These are phyloP conservation scores for Phoma sp. DNA, from an alignment of 2,329 filamentous ascomycete genomes.

Conservation along the genomic window DNA sequence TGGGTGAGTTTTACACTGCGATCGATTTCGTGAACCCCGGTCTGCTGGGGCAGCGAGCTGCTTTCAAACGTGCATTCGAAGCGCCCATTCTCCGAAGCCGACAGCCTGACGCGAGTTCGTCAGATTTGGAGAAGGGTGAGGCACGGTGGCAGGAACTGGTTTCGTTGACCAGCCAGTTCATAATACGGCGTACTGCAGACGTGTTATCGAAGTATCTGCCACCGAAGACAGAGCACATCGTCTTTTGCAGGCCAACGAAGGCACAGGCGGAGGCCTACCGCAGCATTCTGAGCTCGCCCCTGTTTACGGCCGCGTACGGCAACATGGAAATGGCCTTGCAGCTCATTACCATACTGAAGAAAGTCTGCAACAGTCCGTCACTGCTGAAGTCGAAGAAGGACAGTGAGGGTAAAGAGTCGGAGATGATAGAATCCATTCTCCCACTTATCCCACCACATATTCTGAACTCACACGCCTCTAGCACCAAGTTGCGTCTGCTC, in stretches of 20 bases:
- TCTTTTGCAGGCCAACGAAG: conserved; percentile 69
- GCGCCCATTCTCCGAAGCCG: conserved; percentile 68
- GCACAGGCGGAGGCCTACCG: conserved; percentile 69
- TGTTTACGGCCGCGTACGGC: conserved; percentile 68
- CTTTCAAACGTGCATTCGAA: conserved; percentile 71
- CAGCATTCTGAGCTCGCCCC: conserved; percentile 68
- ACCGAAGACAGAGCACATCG: conserved; percentile 71
- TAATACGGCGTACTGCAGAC: conserved; percentile 70
- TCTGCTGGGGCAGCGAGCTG: conserved; percentile 66
- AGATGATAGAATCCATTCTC: conserved; percentile 54
- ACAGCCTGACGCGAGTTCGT: conserved; percentile 67
- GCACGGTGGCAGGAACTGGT: conserved; percentile 68
- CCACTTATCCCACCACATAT: conserved; percentile 63
- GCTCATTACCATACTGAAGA: conserved; percentile 76
- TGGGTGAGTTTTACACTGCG: conserved; percentile 72
- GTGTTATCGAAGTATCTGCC: conserved; percentile 72
- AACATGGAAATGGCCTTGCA: conserved; percentile 69
- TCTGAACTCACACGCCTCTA: conserved; percentile 64
- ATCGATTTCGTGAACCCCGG: conserved; percentile 75
- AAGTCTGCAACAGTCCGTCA: conserved; percentile 75
- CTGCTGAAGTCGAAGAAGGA: conserved; percentile 63
- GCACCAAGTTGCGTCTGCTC: conserved; percentile 71
- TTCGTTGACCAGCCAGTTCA: conserved; percentile 68
- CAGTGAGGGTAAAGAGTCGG: conserved; percentile 56
- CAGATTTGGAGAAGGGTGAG: conserved; percentile 70